These are phyloP conservation scores for Hsuehochloa calcarea DNA, from an alignment of 176 grass and related monocot species.

Conservation along the genomic window DNA sequence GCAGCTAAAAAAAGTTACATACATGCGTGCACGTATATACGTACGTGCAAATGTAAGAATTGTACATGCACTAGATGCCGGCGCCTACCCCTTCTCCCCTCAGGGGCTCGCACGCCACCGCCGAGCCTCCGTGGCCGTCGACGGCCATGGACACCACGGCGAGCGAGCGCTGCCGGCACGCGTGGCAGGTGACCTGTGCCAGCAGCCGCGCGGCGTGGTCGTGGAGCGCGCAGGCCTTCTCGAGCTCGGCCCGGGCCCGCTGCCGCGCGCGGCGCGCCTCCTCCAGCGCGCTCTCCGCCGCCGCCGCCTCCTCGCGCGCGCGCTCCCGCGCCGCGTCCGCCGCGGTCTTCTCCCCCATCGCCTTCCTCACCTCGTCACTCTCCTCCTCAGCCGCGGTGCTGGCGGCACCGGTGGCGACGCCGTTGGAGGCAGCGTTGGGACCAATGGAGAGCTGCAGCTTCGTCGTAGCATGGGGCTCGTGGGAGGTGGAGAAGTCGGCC, in stretches of 20 bases:
- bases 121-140: slow-evolving; percentile 36
- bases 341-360: slow-evolving; percentile 54
- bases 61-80: slow-evolving; percentile 16
- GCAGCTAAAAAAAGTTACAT: slow-evolving; percentile 1
- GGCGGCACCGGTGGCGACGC: neutral
- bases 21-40: neutral
- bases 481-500: neutral
- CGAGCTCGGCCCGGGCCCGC: slow-evolving; percentile 62
- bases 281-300: slow-evolving; percentile 65
- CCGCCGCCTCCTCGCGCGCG: slow-evolving; percentile 49
- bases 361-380: slow-evolving; percentile 32
- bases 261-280: slow-evolving; percentile 71
- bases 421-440: neutral
- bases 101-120: slow-evolving; percentile 35
- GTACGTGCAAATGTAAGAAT: neutral
- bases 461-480: slow-evolving; percentile 40
- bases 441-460: slow-evolving; percentile 70
- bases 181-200: slow-evolving; percentile 77
- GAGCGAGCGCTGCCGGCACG: slow-evolving; percentile 59
- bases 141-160: slow-evolving; percentile 31
- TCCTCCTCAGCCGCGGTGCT: neutral
- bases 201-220: slow-evolving; percentile 68
- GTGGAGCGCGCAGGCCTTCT: slow-evolving; percentile 57
- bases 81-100: slow-evolving; percentile 30
- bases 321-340: slow-evolving; percentile 57